Evolutionary conservation across 129 eudicot genomes (phyloP).

Genomic region (Tagetes patula): DNA sequence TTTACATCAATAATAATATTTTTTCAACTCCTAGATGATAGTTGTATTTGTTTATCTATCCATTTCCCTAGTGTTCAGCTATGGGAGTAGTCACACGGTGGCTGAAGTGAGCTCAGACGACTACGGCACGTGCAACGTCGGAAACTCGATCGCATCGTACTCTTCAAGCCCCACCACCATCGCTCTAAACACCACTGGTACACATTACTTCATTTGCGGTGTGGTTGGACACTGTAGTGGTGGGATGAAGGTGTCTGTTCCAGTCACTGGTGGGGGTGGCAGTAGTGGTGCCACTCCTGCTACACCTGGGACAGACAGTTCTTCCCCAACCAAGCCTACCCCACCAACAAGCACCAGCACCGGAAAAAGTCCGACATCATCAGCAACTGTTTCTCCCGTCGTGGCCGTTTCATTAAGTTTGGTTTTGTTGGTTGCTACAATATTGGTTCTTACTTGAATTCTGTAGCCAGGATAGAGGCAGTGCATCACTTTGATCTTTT

Average conservation of each 20-base stretch:
- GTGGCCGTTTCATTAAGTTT: constrained; percentile 6
- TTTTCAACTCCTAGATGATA: no score
- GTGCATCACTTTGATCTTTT: constrained; percentile 39
- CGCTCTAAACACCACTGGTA: constrained; percentile 34
- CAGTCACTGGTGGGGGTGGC: constrained; percentile 25
- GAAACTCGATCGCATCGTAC: constrained; percentile 31
- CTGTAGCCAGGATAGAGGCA: constrained; percentile 74
- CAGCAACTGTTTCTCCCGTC: background rate
- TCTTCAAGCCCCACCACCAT: constrained; percentile 30
- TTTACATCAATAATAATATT: no score
- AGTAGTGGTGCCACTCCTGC: constrained; percentile 33
- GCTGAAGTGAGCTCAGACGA: constrained; percentile 37
- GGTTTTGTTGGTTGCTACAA: constrained; percentile 26
- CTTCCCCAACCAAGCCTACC: constrained; percentile 30
- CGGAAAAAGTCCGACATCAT: constrained; percentile 24
- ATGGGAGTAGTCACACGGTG: constrained; percentile 40
- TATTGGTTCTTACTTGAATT: constrained; percentile 40
- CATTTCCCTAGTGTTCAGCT: constrained; percentile 41
- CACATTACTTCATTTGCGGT: constrained; percentile 47
- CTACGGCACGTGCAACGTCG: constrained; percentile 37
- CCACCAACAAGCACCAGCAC: constrained; percentile 33
- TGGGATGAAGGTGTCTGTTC: constrained; percentile 48
- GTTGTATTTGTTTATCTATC: background rate
- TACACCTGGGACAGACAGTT: constrained; percentile 13
- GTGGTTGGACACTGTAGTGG: constrained; percentile 43